A percentile compares a stretch with the other conserved stretches of the same genome.
phyloP scores from a whole-genome alignment of 2,329 filamentous ascomycete genomes.

The Onygenales sp. region DNA sequence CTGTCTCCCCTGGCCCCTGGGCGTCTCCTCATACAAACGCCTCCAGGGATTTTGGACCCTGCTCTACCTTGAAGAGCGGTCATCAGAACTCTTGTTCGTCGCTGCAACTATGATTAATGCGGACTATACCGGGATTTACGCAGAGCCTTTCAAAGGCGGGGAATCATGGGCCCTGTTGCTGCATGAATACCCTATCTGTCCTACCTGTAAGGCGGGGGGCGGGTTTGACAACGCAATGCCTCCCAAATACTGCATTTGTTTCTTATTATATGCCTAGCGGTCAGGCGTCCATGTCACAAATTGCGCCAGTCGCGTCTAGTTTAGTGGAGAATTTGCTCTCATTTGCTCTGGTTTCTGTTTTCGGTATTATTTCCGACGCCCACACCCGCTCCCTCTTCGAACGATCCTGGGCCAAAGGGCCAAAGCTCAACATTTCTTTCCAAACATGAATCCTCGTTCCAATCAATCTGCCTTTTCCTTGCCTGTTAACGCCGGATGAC shows the following conservation, averaged over 20 bases:
- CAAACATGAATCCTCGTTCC: too few species aligned
- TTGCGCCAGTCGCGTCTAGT: background rate
- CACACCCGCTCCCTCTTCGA: too few species aligned
- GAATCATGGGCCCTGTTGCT: background rate
- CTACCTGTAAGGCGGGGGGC: background rate
- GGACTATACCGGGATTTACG: too few species aligned
- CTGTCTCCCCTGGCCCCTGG: too few species aligned
- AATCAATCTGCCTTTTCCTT: too few species aligned
- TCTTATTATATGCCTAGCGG: background rate
- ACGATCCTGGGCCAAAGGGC: too few species aligned
- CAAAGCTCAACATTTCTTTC: too few species aligned
- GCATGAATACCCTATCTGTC: background rate
- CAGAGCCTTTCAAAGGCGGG: too few species aligned
- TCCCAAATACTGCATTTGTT: background rate
- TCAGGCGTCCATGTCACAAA: background rate
- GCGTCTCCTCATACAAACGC: too few species aligned
- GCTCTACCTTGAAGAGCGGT: background rate
- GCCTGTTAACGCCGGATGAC: too few species aligned
- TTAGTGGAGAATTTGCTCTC: background rate
- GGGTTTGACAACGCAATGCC: background rate
- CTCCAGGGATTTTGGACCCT: background rate
- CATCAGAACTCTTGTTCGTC: background rate
- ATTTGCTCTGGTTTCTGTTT: background rate
- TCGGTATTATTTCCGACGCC: background rate
- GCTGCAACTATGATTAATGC: background rate